These are phyloP conservation scores for Cystobasidium slooffiae DNA, from an alignment of 1,284 basidiomycete genomes.

Conservation along the genomic window DNA sequence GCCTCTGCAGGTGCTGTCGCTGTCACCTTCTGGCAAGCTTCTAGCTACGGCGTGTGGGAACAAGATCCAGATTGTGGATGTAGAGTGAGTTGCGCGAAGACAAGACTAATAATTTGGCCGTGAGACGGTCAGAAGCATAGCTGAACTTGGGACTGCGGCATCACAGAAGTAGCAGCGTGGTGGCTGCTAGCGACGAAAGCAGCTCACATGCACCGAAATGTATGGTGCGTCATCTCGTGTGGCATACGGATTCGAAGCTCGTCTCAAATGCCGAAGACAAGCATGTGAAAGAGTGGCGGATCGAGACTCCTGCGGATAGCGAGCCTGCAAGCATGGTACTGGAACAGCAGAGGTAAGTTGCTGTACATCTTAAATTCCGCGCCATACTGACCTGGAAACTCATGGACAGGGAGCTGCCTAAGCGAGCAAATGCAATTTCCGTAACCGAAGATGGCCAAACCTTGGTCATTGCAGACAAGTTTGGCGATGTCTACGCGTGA, in stretches of 20 bases:
- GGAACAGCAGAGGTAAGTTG: constrained; percentile 50
- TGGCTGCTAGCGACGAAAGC: neutral
- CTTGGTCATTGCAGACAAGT: constrained; percentile 78
- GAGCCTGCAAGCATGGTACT: constrained; percentile 49
- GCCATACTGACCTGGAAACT: no score
- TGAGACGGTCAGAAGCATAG: neutral
- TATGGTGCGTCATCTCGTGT: constrained; percentile 28
- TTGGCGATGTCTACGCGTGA: constrained; percentile 80
- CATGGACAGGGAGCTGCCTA: constrained; percentile 68
- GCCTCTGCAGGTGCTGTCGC: constrained; percentile 31
- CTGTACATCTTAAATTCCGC: no score
- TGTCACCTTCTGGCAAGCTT: constrained; percentile 35
- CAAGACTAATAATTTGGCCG: neutral
- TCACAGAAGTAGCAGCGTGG: neutral
- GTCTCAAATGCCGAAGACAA: constrained; percentile 79
- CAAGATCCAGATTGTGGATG: constrained; percentile 26
- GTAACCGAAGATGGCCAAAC: constrained; percentile 67
- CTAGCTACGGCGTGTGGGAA: constrained; percentile 29
- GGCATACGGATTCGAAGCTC: constrained; percentile 54
- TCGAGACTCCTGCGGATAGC: constrained; percentile 53
- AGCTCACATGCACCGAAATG: constrained; percentile 8
- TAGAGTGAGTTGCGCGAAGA: constrained; percentile 21
- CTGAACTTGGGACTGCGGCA: neutral
- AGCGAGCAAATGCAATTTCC: constrained; percentile 69
- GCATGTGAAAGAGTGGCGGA: constrained; percentile 71